Conservation (phyloP, 176 grass and related monocot species). For the Avena atlantica region DNA sequence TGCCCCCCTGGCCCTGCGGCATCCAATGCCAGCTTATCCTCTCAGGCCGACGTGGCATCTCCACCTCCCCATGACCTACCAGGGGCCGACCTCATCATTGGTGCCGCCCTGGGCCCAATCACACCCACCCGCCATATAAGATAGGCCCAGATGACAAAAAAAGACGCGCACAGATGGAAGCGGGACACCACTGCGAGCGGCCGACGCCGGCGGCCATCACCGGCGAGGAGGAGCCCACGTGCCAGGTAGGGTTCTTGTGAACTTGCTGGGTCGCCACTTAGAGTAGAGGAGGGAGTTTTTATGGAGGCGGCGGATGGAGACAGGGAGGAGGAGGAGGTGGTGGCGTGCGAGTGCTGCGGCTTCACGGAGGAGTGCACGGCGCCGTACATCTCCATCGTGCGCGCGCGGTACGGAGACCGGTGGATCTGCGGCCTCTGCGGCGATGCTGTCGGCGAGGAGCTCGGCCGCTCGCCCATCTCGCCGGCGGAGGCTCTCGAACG, state of each 20-base stretch:
- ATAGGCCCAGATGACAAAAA: background rate
- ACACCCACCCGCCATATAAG: conserved; percentile 27
- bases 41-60: conserved; percentile 23
- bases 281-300: background rate
- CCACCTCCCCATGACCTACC: background rate
- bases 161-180: conserved; percentile 32
- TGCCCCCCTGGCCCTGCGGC: background rate
- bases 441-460: conserved; percentile 68
- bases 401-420: conserved; percentile 52
- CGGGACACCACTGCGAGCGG: conserved; percentile 25
- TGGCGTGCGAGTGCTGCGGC: conserved; percentile 74
- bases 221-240: background rate
- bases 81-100: conserved; percentile 46
- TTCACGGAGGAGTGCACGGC: conserved; percentile 83
- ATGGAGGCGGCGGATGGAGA: background rate
- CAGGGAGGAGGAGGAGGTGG: conserved; percentile 31
- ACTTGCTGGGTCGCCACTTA: too few relatives aligned
- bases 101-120: conserved; percentile 10
- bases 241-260: background rate
- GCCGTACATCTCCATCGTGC: conserved; percentile 58
- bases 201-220: background rate
- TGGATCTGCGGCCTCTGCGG: conserved; percentile 83
- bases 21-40: conserved; percentile 33
- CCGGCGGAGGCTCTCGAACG: conserved; percentile 67
- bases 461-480: conserved; percentile 61